These are phyloP conservation scores for Skeletonema costatum DNA, from an alignment of 108 stramenopile genomes.

Conservation along the genomic window DNA sequence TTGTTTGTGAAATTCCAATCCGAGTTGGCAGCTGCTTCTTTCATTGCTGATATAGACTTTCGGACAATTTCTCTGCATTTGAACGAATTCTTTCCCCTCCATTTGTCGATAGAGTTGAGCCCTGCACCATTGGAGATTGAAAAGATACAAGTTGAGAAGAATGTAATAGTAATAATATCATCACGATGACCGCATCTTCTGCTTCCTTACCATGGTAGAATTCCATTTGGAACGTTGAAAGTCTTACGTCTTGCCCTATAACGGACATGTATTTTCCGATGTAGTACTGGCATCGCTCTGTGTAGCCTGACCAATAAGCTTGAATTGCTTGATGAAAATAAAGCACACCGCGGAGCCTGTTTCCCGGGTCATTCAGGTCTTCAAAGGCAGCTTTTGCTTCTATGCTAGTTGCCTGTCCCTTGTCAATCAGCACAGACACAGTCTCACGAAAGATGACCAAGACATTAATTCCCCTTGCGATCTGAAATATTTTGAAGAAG, in stretches of 20 bases:
- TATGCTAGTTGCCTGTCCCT: not conserved
- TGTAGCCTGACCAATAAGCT: conserved; percentile 21
- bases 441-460: conserved; percentile 14
- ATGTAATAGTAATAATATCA: too few species aligned
- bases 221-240: not conserved
- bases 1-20: too few species aligned
- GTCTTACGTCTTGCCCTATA: not conserved
- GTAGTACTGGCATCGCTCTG: conserved; percentile 1
- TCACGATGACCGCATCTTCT: not conserved
- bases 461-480: not conserved
- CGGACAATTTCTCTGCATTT: not conserved
- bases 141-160: not conserved
- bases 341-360: not conserved
- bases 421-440: conserved; percentile 18
- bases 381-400: not conserved
- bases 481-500: not conserved
- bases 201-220: not conserved
- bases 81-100: not conserved
- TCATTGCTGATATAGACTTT: not conserved
- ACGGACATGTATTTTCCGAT: not conserved
- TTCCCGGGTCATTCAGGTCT: not conserved
- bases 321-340: conserved; percentile 1
- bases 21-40: not conserved
- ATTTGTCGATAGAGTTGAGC: too few species aligned
- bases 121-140: not conserved